phyloP scores from a whole-genome alignment of 345 rosid species.

The Aquilaria sinensis region DNA sequence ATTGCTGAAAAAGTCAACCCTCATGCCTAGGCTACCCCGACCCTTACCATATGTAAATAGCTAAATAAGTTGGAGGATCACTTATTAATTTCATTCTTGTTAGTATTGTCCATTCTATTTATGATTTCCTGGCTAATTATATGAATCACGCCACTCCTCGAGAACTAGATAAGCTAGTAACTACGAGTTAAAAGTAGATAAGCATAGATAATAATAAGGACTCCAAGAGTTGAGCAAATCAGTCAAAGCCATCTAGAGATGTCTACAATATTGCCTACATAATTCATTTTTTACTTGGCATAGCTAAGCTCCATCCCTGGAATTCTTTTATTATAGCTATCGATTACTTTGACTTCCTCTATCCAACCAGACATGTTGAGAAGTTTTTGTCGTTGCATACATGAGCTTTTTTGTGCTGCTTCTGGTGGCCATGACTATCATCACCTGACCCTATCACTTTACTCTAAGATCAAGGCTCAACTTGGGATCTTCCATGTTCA shows the following conservation, averaged over 20 bases:
- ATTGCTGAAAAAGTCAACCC: too few relatives aligned
- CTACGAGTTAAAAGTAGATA: too few relatives aligned
- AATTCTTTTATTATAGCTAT: conserved; percentile 86
- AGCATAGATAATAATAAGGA: too few relatives aligned
- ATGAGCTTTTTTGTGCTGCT: conserved; percentile 72
- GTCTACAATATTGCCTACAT: conserved; percentile 59
- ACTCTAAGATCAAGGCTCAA: conserved; percentile 63
- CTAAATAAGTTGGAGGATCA: too few relatives aligned
- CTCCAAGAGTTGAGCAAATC: neutral
- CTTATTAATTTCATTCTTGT: too few relatives aligned
- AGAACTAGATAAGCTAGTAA: too few relatives aligned
- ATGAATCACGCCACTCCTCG: too few relatives aligned
- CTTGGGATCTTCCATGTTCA: conserved; percentile 70
- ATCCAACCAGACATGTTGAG: conserved; percentile 64
- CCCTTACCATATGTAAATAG: too few relatives aligned
- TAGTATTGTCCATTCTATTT: too few relatives aligned
- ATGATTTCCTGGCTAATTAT: too few relatives aligned
- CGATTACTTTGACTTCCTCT: conserved; percentile 71
- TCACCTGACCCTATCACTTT: conserved; percentile 45
- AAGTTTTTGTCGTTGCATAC: conserved; percentile 92
- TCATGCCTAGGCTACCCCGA: too few relatives aligned
- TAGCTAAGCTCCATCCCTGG: conserved; percentile 95
- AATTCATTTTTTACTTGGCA: conserved; percentile 88
- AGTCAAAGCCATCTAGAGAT: conserved; percentile 4
- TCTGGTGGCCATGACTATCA: conserved; percentile 49